phyloP scores from a whole-genome alignment of 371 early-diverging fungal genomes.

The Encephalitozoon intestinalis region DNA sequence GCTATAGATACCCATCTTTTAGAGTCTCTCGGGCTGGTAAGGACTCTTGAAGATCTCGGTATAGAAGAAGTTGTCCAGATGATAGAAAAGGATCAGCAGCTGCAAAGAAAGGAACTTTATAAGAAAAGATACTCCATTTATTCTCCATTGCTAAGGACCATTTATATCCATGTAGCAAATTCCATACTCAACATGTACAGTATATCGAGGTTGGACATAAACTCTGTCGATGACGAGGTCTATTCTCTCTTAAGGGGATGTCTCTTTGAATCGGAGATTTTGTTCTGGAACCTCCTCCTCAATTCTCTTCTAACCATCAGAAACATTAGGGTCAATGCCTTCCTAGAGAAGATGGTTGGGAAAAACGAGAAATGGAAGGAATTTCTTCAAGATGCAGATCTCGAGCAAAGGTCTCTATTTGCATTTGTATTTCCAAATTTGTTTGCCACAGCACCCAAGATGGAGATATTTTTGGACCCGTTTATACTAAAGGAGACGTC shows the following conservation, averaged over 20 bases:
- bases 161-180: not conserved
- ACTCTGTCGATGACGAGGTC: not conserved
- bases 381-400: not conserved
- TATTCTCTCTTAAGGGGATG: not conserved
- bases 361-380: not conserved
- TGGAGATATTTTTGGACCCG: not conserved
- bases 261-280: not conserved
- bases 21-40: not conserved
- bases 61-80: not conserved
- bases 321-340: conserved; percentile 21
- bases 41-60: not conserved
- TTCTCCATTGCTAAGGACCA: not conserved
- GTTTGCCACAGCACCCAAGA: not conserved
- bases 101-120: not conserved
- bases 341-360: conserved; percentile 9
- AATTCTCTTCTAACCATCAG: not conserved
- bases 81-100: conserved; percentile 5
- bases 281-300: conserved; percentile 9
- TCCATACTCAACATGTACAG: conserved; percentile 20
- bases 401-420: not conserved
- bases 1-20: not conserved
- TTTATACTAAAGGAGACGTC: not conserved
- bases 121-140: conserved; percentile 1
- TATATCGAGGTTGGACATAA: conserved; percentile 3
- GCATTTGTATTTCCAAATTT: conserved; percentile 10